phyloP scores from a whole-genome alignment of 2,329 filamentous ascomycete genomes.

The Aspergillus vadensis region DNA sequence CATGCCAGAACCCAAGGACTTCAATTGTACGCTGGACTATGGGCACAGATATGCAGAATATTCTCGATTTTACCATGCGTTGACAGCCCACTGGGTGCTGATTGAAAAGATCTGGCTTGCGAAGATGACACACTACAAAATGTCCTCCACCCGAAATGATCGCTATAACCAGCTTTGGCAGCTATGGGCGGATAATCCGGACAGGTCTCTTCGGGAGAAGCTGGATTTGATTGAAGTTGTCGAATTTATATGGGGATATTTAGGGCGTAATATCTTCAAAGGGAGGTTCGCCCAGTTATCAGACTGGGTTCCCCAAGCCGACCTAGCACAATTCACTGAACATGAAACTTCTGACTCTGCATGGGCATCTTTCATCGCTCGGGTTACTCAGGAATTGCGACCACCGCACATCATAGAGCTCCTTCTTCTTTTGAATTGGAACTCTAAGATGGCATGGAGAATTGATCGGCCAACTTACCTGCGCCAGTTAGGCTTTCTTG shows the following conservation, averaged over 20 bases:
- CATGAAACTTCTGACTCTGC: background rate
- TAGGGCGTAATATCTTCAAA: background rate
- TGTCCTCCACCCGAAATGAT: background rate
- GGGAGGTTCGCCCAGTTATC: background rate
- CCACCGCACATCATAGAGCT: background rate
- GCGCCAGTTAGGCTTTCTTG: background rate
- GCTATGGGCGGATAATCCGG: background rate
- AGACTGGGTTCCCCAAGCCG: background rate
- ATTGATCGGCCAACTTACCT: background rate
- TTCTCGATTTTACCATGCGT: background rate
- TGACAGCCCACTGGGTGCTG: background rate
- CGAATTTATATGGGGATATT: background rate
- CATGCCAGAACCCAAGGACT: background rate
- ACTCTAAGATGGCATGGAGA: background rate
- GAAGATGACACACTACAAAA: background rate
- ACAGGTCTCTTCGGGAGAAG: background rate
- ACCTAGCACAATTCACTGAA: background rate
- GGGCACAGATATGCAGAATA: background rate
- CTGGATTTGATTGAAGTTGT: background rate
- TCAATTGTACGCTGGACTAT: background rate
- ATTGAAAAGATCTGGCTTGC: background rate
- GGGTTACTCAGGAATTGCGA: background rate
- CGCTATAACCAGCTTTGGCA: background rate
- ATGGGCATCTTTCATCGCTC: background rate
- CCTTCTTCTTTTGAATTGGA: background rate